Percentiles rank a stretch among this genome's conserved stretches.
These are phyloP conservation scores for Globisporangium uncinulatum DNA, from an alignment of 352 stramenopile species.

Conservation along the genomic window DNA sequence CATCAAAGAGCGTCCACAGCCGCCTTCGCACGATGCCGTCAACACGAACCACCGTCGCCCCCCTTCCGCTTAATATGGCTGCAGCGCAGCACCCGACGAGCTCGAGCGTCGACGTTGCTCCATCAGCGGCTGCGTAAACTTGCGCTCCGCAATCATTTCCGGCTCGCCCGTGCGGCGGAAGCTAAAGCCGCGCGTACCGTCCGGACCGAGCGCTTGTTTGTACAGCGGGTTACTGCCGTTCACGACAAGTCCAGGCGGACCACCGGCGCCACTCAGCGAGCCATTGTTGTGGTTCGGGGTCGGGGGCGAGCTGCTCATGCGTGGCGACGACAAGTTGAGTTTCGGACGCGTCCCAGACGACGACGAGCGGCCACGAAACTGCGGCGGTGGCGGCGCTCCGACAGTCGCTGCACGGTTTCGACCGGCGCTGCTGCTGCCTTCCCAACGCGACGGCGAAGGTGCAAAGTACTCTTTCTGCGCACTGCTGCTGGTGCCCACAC, in stretches of 20 bases:
- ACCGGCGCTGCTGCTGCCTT: conserved; percentile 15
- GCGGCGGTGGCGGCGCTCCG: conserved; percentile 27
- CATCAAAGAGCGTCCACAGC: no score
- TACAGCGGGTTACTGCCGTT: conserved; percentile 56
- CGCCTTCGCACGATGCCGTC: no score
- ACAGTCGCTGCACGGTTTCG: conserved; percentile 53
- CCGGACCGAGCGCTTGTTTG: conserved; percentile 68
- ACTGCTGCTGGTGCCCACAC: conserved; percentile 18
- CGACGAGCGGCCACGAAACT: conserved; percentile 51
- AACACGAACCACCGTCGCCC: neutral
- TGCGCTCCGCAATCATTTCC: conserved; percentile 53
- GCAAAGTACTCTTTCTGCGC: conserved; percentile 58
- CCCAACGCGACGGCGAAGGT: conserved; percentile 42
- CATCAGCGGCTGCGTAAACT: conserved; percentile 36
- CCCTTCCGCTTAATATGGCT: conserved; percentile 12
- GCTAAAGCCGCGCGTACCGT: conserved; percentile 77
- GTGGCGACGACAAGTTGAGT: conserved; percentile 55
- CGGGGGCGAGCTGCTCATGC: conserved; percentile 44
- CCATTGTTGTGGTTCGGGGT: conserved; percentile 9
- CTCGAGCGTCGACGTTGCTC: conserved; percentile 61
- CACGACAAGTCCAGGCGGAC: conserved; percentile 35
- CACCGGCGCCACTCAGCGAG: conserved; percentile 15
- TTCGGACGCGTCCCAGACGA: conserved; percentile 57
- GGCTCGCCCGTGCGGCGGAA: conserved; percentile 59
- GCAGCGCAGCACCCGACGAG: conserved; percentile 40